Conservation (phyloP, 208 protist species). For the Acanthamoeba rhysodes region DNA sequence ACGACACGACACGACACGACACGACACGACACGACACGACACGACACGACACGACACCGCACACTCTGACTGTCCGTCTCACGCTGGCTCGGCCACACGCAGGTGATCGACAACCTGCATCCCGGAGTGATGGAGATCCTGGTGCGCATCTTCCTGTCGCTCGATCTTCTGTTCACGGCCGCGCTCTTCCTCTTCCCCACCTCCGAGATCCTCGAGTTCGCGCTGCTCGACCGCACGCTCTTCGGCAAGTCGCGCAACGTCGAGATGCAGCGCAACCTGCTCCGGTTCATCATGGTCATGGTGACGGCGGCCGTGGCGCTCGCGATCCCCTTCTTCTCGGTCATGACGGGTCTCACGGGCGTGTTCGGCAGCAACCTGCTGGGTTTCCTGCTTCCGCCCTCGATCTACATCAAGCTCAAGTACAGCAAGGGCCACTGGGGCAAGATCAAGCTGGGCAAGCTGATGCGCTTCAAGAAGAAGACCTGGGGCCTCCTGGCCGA, state of each 20-base stretch:
- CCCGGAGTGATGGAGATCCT: conserved; percentile 8
- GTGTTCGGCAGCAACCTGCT: conserved; percentile 58
- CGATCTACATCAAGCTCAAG: conserved; percentile 60
- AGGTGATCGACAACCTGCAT: conserved; percentile 58
- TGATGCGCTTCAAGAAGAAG: conserved; percentile 12
- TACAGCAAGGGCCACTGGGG: not conserved
- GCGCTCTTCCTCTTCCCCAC: conserved; percentile 57
- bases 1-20: not conserved
- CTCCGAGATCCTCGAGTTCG: conserved; percentile 44
- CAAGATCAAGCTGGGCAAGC: not conserved
- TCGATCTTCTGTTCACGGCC: conserved; percentile 50
- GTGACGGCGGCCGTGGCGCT: conserved; percentile 47
- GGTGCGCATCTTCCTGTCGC: conserved; percentile 66
- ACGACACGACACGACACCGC: no score
- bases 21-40: no score
- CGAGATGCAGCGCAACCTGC: conserved; percentile 39
- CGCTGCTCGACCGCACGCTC: conserved; percentile 1
- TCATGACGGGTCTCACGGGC: conserved; percentile 59
- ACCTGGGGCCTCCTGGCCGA: not conserved
- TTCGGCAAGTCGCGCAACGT: conserved; percentile 51
- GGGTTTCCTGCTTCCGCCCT: conserved; percentile 24
- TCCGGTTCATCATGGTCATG: conserved; percentile 47
- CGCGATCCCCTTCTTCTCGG: conserved; percentile 66
- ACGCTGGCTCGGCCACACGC: no score
- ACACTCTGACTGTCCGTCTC: no score